Base-by-base conservation (phyloP, 2,329 filamentous ascomycete genomes). In the Penicillium sp. region DNA sequence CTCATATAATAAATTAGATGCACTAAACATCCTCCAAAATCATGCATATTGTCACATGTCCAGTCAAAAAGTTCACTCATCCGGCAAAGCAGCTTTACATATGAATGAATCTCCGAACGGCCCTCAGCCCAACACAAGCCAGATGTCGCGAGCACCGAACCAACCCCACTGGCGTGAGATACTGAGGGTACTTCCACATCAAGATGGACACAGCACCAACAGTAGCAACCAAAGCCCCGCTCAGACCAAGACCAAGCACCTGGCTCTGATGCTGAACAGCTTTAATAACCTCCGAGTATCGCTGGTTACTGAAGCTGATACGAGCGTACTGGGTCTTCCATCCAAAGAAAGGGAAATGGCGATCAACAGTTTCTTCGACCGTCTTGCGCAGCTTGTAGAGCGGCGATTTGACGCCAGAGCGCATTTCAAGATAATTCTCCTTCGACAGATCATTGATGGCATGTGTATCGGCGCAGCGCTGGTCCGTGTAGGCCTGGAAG, bases 391-490 rank as follows among this genome's bases (percentile, higher is more conserved):
- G 72, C 34, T 88, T 83, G 69, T 97, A 97, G 0, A 88, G 69
- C 0, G 84, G 86, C 1, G 87, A 91, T 38, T 89, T 85, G 9
- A 97, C 94, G 4, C 89, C 89, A 0, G 87, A 84, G 10, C 92
- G 85, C 94, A 99, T 99, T 76, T 99, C 94, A 46, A 88, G 81
- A 72, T 97, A 97, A 70, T 99, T 99, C 45, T 90, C 83, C 32
- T 95, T 81, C 0, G 94, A 94, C 4, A 99, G 83, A 64, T 96
- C 90, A 68, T 95, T 96, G 77, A 99, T 97, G 0, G 92, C 87
- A 64, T 93, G 85, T 0, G 92, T 89, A 67, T 99, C 93, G 0
- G 85, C 82, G 4, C 86, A 84, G 4, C 94, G 87, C 50, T 89
- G 78, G 1, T 79, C 75, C 0, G 90, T 90, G 78, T 97, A 99